Conservation (phyloP, 805 yeast species). For the Saturnispora silvae region DNA sequence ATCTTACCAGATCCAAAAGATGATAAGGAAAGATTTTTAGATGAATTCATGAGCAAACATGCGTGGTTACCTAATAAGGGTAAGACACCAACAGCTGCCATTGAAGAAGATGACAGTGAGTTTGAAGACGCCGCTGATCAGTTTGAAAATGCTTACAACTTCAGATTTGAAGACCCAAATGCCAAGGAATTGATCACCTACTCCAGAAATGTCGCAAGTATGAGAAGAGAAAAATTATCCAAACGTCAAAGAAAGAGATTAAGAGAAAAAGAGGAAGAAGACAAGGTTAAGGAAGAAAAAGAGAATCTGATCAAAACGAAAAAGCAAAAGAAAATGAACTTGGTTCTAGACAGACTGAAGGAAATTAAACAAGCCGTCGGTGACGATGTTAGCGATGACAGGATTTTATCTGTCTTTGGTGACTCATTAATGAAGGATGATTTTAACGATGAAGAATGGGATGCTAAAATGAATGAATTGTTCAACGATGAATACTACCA, state of each 20-base stretch:
- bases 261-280: conserved; percentile 44
- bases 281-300: conserved; percentile 40
- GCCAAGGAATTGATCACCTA: conserved; percentile 87
- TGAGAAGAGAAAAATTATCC: conserved; percentile 68
- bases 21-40: conserved; percentile 54
- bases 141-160: conserved; percentile 88
- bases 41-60: conserved; percentile 59
- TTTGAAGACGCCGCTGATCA: conserved; percentile 87
- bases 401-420: conserved; percentile 56
- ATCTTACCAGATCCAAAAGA: conserved; percentile 54
- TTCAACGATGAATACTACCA: conserved; percentile 77
- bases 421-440: conserved; percentile 75
- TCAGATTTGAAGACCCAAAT: conserved; percentile 87
- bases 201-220: conserved; percentile 89
- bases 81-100: conserved; percentile 31
- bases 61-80: conserved; percentile 86
- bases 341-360: conserved; percentile 60
- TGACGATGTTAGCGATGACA: conserved; percentile 46
- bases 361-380: conserved; percentile 63
- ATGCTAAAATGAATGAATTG: conserved; percentile 67
- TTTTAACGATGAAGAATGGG: conserved; percentile 89
- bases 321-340: conserved; percentile 66
- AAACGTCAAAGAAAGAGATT: conserved; percentile 78
- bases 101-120: conserved; percentile 63
- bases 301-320: conserved; percentile 57